Evolutionary conservation across 2,329 filamentous ascomycete species (phyloP).

Genomic region (Capronia epimyces): DNA sequence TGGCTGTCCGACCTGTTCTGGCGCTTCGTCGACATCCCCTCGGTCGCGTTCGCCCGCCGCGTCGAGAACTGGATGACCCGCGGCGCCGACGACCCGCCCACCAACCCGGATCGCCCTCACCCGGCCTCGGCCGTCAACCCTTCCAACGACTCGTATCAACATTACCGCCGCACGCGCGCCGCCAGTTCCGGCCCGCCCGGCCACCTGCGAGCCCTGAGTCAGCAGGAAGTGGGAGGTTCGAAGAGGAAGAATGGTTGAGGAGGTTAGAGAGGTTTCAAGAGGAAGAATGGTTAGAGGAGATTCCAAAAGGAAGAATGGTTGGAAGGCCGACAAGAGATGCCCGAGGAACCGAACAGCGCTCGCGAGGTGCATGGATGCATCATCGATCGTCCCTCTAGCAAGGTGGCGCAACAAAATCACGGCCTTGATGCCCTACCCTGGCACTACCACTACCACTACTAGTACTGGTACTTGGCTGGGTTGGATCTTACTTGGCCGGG

Average conservation of each 20-base stretch:
- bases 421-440: no score
- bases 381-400: no score
- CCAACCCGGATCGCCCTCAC: not conserved
- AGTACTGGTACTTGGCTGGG: no score
- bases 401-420: no score
- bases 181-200: not conserved
- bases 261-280: no score
- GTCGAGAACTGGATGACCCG: slow-evolving; percentile 13
- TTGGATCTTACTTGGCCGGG: no score
- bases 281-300: no score
- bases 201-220: not conserved
- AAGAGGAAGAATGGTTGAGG: not conserved
- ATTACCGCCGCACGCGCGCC: slow-evolving; percentile 6
- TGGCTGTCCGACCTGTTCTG: slow-evolving; percentile 58
- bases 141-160: not conserved
- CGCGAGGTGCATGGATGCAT: no score
- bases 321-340: no score
- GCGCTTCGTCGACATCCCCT: slow-evolving; percentile 50
- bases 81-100: not conserved
- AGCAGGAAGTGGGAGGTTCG: not conserved
- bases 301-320: no score
- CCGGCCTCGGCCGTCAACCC: not conserved
- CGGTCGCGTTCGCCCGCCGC: slow-evolving; percentile 39
- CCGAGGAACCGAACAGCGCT: no score
- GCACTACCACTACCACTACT: no score